Evolutionary conservation across 331 rosid species (phyloP), one percentile per base, ranked within the genome.

Genomic region (Acacia pycnantha): DNA sequence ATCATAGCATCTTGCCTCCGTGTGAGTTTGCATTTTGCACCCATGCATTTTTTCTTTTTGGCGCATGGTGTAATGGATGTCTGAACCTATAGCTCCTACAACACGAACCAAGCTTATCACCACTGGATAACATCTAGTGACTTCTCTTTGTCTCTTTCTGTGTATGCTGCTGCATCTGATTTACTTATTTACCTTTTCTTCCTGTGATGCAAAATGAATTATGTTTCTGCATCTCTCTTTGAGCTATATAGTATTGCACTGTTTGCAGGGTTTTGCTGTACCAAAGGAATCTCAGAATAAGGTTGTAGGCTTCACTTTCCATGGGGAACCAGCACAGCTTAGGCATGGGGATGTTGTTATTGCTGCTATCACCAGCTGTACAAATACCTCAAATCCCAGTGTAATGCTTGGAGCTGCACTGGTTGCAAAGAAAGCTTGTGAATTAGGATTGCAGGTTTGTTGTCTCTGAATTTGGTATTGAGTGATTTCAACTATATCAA

Each of bases 361-460:
- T 37, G 97, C 97, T 80, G 97, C 97, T 62, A 93, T 93, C 86
- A 93, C 97, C 86, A 93, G 97, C 81, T 93, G 97, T 83, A 93
- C 97, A 70, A 93, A 93, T 84, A 93, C 97, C 87, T 93, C 97
- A 71, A 93, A 93, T 84, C 97, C 97, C n/a, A 91, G 96, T 74
- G 97, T 93, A 56, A 93, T 93, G 97, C 97, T 93, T 79, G 97
- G 94, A 79, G 94, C 97, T 82, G 97, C 97, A 83, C 89, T 93
- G 89, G 97, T 93, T 90, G 97, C 97, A 14, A 93, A 93, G 88
- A 93, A 93, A 88, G 97, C 97, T 58, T 91, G 94, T 82, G 94
- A 93, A 70, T 88, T 90, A 71, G 97, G 97, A 86, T 90, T 93
- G 90, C 88, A 93, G 97, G 97, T 93, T 79, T 44, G 91, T 83